phyloP scores from a whole-genome alignment of 768 basidiomycete genomes.

The Amanita molliuscula region DNA sequence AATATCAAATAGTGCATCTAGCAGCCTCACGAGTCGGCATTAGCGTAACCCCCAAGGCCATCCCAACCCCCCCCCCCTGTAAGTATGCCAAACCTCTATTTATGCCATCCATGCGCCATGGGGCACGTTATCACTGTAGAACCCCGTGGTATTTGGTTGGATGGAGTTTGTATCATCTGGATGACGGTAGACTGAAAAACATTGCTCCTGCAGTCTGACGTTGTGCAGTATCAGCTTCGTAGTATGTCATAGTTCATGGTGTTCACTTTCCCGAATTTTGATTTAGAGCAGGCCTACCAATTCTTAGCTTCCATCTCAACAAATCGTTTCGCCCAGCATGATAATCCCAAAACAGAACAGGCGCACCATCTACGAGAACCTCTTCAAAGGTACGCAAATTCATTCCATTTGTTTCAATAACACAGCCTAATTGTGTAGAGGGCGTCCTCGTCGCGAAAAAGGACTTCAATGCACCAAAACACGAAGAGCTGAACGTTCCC shows the following conservation, averaged over 20 bases:
- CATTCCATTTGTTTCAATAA: background rate
- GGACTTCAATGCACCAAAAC: conserved; percentile 96
- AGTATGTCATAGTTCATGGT: conserved; percentile 22
- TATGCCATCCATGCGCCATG: conserved; percentile 7
- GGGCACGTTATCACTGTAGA: conserved; percentile 15
- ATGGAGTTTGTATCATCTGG: conserved; percentile 23
- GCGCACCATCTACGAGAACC: conserved; percentile 96
- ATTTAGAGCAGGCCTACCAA: background rate
- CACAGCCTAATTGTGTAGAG: conserved; percentile 38
- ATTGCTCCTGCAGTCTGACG: conserved; percentile 21
- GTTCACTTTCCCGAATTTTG: background rate
- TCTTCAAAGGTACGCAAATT: conserved; percentile 88
- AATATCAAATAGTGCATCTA: background rate
- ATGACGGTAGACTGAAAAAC: conserved; percentile 20
- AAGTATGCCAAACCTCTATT: conserved; percentile 19
- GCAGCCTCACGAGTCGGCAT: conserved; percentile 16
- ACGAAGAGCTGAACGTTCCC: conserved; percentile 76
- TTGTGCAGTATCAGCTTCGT: conserved; percentile 28
- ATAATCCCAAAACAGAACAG: conserved; percentile 94
- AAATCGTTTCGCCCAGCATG: conserved; percentile 53
- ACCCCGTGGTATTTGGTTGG: conserved; percentile 23
- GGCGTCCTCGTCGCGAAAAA: conserved; percentile 99
- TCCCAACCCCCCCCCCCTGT: conserved; percentile 29
- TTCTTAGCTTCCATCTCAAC: conserved; percentile 21
- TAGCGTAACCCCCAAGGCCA: conserved; percentile 28